These are phyloP conservation scores for Dipteronia dyeriana DNA, from an alignment of 345 rosid genomes.

Conservation along the genomic window DNA sequence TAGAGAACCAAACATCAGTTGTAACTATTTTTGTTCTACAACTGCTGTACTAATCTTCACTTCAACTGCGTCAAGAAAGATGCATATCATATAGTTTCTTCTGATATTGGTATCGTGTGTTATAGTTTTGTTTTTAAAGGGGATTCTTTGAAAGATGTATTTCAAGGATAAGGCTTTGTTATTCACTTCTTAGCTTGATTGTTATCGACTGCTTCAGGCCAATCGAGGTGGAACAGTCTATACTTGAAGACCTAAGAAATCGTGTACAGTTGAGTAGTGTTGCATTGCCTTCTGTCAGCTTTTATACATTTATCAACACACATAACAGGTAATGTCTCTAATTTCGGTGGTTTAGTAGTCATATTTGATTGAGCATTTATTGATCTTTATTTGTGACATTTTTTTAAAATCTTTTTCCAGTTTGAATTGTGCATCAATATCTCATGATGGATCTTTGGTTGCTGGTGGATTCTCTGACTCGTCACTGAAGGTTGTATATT, in stretches of 20 bases:
- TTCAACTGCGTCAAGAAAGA: not conserved
- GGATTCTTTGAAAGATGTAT: not conserved
- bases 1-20: not conserved
- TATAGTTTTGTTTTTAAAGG: not conserved
- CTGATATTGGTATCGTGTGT: not conserved
- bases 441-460: constrained; percentile 97
- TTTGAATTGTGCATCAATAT: constrained; percentile 85
- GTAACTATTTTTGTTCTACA: not conserved
- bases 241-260: constrained; percentile 92
- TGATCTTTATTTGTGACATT: constrained; percentile 11
- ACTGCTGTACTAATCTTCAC: not conserved
- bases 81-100: not conserved
- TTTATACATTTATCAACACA: constrained; percentile 88
- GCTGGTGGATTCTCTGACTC: constrained; percentile 98
- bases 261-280: constrained; percentile 86
- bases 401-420: constrained; percentile 35
- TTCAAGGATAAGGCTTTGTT: not conserved
- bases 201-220: constrained; percentile 48
- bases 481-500: constrained; percentile 67
- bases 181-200: not conserved
- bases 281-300: constrained; percentile 88
- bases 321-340: constrained; percentile 72
- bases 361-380: constrained; percentile 13
- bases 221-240: constrained; percentile 85
- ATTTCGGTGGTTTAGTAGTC: constrained; percentile 10